Evolutionary conservation across 345 rosid species (phyloP).

Genomic region (Dipteronia sinensis): DNA sequence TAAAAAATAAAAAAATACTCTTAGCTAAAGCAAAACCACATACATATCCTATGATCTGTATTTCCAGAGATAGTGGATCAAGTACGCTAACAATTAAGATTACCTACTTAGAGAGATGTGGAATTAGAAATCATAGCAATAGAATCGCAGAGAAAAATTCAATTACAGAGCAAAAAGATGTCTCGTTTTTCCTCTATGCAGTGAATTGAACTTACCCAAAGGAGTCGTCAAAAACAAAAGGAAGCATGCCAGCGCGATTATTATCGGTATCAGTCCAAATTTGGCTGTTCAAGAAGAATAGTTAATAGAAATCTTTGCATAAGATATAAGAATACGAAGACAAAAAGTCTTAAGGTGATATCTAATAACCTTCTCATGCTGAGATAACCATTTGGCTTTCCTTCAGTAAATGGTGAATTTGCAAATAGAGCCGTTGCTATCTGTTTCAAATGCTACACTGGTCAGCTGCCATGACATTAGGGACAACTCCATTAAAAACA

Average conservation of each 20-base stretch:
- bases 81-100: too few relatives aligned
- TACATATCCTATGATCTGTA: too few relatives aligned
- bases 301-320: constrained; percentile 20
- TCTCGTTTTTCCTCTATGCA: constrained; percentile 1
- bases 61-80: too few relatives aligned
- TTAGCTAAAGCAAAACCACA: too few relatives aligned
- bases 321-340: constrained; percentile 5
- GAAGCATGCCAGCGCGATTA: constrained; percentile 93
- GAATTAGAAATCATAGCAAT: neutral
- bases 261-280: constrained; percentile 96
- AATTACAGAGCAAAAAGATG: constrained; percentile 13
- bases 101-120: too few relatives aligned
- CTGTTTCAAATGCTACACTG: constrained; percentile 48
- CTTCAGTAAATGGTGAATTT: constrained; percentile 97
- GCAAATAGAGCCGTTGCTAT: constrained; percentile 98
- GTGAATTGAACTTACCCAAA: constrained; percentile 69
- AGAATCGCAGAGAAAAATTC: neutral
- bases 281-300: constrained; percentile 62
- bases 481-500: constrained; percentile 23
- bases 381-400: constrained; percentile 96
- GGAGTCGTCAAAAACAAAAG: constrained; percentile 88
- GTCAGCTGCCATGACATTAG: constrained; percentile 33
- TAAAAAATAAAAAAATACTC: too few relatives aligned
- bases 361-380: constrained; percentile 88
- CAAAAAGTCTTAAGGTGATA: constrained; percentile 1